phyloP scores from a whole-genome alignment of 2,329 filamentous ascomycete species.

The Nothophaeocryptopus gaeumannii region DNA sequence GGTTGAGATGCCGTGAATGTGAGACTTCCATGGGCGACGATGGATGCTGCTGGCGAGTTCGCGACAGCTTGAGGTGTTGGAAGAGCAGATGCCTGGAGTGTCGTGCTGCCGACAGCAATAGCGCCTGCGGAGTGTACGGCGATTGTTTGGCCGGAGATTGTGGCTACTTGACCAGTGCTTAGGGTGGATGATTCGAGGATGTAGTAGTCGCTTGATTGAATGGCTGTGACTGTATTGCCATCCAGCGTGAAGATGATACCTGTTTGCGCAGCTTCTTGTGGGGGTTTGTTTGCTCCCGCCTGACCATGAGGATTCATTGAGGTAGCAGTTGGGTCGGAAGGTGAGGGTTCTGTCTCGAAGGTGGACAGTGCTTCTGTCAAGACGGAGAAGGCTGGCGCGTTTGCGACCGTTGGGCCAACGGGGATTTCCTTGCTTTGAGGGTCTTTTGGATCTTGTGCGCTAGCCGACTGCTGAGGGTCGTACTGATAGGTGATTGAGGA shows the following conservation, averaged over 20 bases:
- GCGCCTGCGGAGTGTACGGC: not conserved
- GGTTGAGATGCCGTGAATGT: not conserved
- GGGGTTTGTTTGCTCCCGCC: too few species aligned
- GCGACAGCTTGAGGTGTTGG: too few species aligned
- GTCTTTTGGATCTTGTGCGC: conserved; percentile 7
- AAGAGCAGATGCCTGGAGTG: not conserved
- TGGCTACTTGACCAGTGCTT: not conserved
- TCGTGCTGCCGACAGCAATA: not conserved
- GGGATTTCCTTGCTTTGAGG: not conserved
- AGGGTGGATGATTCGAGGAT: not conserved
- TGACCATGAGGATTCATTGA: too few species aligned
- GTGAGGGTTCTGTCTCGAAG: not conserved
- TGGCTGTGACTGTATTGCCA: conserved; percentile 4
- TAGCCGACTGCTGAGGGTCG: conserved; percentile 1
- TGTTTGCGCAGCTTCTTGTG: not conserved
- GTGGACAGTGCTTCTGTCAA: conserved; percentile 13
- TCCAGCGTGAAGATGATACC: conserved; percentile 8
- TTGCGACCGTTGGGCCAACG: not conserved
- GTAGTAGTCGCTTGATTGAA: not conserved
- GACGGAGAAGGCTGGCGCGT: conserved; percentile 11
- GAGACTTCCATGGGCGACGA: not conserved
- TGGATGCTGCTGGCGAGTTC: too few species aligned
- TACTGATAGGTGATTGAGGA: conserved; percentile 2
- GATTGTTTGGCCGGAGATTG: not conserved
- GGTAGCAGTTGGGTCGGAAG: too few species aligned